phyloP scores from a whole-genome alignment of 2,329 filamentous ascomycete genomes.

The Parascedosporium putredinis region DNA sequence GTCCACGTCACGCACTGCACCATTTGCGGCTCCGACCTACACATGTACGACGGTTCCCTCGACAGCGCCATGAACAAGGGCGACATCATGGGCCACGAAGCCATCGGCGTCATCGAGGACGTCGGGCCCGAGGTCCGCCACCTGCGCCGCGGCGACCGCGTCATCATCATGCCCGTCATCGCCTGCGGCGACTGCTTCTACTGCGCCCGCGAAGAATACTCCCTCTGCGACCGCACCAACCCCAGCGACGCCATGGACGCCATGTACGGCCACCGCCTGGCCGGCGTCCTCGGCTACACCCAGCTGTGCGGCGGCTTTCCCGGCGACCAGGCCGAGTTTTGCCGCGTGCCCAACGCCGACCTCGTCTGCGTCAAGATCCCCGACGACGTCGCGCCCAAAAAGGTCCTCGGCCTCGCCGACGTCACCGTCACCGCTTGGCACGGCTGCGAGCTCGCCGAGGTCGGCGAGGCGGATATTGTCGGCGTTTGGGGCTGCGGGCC shows the following conservation, averaged over 20 bases:
- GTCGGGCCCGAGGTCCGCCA: constrained; percentile 24
- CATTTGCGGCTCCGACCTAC: constrained; percentile 26
- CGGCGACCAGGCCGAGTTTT: constrained; percentile 25
- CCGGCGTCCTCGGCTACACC: constrained; percentile 22
- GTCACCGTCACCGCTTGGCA: constrained; percentile 21
- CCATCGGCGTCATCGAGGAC: constrained; percentile 26
- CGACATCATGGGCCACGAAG: constrained; percentile 25
- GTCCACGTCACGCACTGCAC: constrained; percentile 23
- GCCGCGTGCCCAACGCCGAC: constrained; percentile 23
- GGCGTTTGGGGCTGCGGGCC: background rate
- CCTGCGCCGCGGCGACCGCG: constrained; percentile 26
- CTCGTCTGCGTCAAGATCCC: constrained; percentile 19
- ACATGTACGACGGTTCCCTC: constrained; percentile 20
- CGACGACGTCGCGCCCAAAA: constrained; percentile 16
- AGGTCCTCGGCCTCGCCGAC: constrained; percentile 20
- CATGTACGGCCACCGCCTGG: background rate
- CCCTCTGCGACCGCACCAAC: constrained; percentile 16
- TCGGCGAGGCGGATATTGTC: constrained; percentile 16
- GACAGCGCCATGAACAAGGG: constrained; percentile 5
- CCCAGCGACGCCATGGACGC: background rate
- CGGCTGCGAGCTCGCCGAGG: constrained; percentile 20
- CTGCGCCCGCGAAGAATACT: constrained; percentile 20
- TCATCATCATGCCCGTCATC: constrained; percentile 20
- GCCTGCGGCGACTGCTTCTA: constrained; percentile 20
- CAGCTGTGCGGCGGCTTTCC: constrained; percentile 22